Evolutionary conservation across 495 filamentous ascomycete species (phyloP), one percentile per base, ranked within the genome.

Genomic region (Lepidopterella palustris): DNA sequence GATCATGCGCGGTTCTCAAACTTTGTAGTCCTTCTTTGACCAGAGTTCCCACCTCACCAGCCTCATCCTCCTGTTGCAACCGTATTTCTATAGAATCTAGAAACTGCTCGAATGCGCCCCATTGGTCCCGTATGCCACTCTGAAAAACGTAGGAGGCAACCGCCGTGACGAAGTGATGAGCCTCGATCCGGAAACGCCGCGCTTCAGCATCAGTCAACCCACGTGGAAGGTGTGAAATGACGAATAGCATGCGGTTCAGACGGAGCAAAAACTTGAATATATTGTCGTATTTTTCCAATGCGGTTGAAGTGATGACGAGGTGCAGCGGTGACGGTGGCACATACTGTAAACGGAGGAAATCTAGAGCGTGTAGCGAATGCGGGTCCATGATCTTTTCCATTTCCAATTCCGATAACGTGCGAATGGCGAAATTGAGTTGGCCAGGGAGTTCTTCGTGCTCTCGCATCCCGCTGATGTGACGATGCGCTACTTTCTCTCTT

Each of bases 321-420:
- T 86, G 82, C 0, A 98, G 78, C 2, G 87, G 81, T 2, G 79
- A 66, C 0, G 92, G 90, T 0, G 93, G 82, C 39, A 83, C 86
- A 75, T 96, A 98, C 53, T 90, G 85, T 3, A 98, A 75, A 2
- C 87, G 83, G 18, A 98, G 77, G 67, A 98, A 97, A 70, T 98
- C 93, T 18, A 97, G 76, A 0, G 93, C 93, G 71, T 89, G 85
- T 28, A 97, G 80, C 0, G 83, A 83, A 65, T 87, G 79, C 0
- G 89, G 85, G 66, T 97, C 82, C 74, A 89, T 84, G 69, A 87
- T 89, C 61, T 80, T 83, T 32, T 87, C 81, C 21, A 95, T 83
- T 63, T 96, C 91, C 18, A 84, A 82, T 1, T 80, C 76, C 0
- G 84, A 78, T 60, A 97, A 78, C 56, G 90, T 86, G n/a, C 92